These are phyloP conservation scores for Curvularia spicifera DNA, from an alignment of 2,329 filamentous ascomycete species.

Conservation along the genomic window DNA sequence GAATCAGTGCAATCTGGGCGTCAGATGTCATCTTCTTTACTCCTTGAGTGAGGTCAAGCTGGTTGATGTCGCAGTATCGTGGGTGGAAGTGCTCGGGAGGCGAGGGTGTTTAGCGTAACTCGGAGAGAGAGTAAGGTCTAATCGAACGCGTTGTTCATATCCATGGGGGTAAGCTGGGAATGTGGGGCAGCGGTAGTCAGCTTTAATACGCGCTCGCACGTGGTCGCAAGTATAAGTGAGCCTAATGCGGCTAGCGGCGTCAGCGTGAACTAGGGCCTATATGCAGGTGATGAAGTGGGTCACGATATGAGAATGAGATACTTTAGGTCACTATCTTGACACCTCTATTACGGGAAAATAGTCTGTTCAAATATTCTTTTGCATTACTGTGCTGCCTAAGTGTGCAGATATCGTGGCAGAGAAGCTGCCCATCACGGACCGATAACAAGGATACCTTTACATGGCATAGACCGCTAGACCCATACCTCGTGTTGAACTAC, in stretches of 20 bases:
- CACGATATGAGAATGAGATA: background rate
- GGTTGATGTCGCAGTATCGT: background rate
- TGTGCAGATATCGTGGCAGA: background rate
- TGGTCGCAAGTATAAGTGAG: conserved; percentile 3
- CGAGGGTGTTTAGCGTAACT: background rate
- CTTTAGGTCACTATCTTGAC: background rate
- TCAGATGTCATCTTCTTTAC: conserved; percentile 13
- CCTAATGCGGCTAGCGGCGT: conserved; percentile 13
- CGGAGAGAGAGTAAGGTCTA: background rate
- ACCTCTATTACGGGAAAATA: background rate
- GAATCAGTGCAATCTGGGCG: conserved; percentile 19
- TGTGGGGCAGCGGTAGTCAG: conserved; percentile 6
- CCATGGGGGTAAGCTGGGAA: background rate
- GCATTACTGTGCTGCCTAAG: background rate
- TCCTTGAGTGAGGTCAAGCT: background rate
- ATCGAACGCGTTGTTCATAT: background rate
- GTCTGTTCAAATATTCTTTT: background rate
- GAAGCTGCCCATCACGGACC: background rate
- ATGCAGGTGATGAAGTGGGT: background rate
- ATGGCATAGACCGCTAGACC: background rate
- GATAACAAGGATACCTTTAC: background rate
- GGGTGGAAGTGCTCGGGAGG: background rate
- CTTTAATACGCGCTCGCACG: conserved; percentile 6
- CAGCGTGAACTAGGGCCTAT: background rate
- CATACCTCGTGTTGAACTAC: background rate